A percentile compares a stretch with the other conserved stretches of the same genome.
Evolutionary conservation across 2,329 filamentous ascomycete species (phyloP).

Genomic region (Mycosphaerella arachidis): DNA sequence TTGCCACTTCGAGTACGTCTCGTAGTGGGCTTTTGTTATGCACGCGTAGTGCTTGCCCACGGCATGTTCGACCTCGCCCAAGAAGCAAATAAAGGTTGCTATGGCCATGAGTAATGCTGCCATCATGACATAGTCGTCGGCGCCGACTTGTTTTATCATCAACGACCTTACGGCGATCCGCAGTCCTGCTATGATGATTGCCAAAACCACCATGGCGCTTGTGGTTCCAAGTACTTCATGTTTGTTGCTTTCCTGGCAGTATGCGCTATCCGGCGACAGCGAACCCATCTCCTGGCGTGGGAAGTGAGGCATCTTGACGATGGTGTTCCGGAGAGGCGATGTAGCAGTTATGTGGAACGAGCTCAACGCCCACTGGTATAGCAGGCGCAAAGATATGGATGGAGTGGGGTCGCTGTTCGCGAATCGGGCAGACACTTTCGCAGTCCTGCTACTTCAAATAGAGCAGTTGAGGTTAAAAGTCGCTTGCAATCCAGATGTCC

Average conservation of each 20-base stretch:
- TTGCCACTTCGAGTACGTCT: constrained; percentile 38
- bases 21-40: constrained; percentile 28
- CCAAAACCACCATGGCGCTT: constrained; percentile 19
- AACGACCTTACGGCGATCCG: constrained; percentile 38
- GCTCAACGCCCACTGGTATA: neutral
- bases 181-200: constrained; percentile 19
- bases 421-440: neutral
- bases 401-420: neutral
- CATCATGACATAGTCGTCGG: constrained; percentile 48
- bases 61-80: constrained; percentile 43
- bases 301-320: neutral
- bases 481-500: neutral
- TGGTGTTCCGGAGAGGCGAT: neutral
- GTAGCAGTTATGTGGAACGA: neutral
- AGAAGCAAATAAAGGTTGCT: constrained; percentile 39
- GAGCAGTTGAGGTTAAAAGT: neutral
- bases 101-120: constrained; percentile 37
- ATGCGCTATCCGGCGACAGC: constrained; percentile 14
- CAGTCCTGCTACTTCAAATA: neutral
- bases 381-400: neutral
- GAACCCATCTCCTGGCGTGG: constrained; percentile 5
- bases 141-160: constrained; percentile 47
- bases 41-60: constrained; percentile 43
- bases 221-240: constrained; percentile 23
- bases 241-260: constrained; percentile 24